A percentile compares a stretch with the other conserved stretches of the same genome.
phyloP scores from a whole-genome alignment of 2,329 filamentous ascomycete species.

The Colletotrichum tofieldiae region DNA sequence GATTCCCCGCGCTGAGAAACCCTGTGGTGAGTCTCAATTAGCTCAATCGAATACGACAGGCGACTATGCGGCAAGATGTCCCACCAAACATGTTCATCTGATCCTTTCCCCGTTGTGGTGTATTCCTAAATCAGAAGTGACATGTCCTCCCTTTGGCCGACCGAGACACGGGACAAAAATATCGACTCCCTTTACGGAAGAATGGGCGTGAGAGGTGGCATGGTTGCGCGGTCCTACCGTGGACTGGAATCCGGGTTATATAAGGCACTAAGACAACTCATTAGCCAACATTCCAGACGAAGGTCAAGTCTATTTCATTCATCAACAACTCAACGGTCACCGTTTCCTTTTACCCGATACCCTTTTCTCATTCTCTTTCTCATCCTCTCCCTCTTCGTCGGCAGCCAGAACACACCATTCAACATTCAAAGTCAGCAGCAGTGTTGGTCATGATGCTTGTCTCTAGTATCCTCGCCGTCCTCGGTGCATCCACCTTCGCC shows the following conservation, averaged over 20 bases:
- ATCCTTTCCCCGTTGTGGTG: background rate
- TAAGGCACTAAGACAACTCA: conserved; percentile 23
- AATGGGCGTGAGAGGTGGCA: background rate
- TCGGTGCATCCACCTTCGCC: conserved; percentile 22
- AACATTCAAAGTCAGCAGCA: background rate
- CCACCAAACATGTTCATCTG: background rate
- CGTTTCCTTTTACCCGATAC: background rate
- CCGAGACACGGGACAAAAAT: conserved; percentile 11
- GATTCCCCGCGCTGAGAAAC: background rate
- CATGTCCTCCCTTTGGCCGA: conserved; percentile 2
- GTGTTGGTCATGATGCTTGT: conserved; percentile 2
- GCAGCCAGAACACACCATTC: background rate
- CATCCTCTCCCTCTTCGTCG: background rate
- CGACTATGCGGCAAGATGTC: background rate
- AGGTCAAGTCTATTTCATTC: background rate
- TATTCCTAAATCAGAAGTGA: conserved; percentile 5
- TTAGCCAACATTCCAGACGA: conserved; percentile 18
- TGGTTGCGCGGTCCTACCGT: background rate
- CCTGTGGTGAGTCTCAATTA: background rate
- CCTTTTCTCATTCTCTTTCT: background rate
- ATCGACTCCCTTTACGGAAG: background rate
- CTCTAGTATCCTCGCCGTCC: conserved; percentile 19
- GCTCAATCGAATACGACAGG: background rate
- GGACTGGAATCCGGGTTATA: conserved; percentile 34
- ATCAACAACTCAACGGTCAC: conserved; percentile 16